Evolutionary conservation across 192 early-diverging fungal species (phyloP), one percentile per base, ranked within the genome.

Genomic region (Cladochytrium replicatum): DNA sequence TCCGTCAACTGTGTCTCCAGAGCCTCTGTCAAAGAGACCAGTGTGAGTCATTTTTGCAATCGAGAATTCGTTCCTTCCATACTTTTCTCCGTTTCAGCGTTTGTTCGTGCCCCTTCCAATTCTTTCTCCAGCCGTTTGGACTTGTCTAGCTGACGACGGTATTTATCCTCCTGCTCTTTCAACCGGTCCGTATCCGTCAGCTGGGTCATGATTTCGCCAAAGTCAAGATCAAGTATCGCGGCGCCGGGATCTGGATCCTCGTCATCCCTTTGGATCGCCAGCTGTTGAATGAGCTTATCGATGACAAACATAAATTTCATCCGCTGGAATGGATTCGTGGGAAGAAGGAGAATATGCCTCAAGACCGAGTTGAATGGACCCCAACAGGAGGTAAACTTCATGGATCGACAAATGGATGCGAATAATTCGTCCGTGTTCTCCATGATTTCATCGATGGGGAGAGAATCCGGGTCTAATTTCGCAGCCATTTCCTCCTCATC

Each of bases 241-340:
- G 63, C 61, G 21, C 48, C 46, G 6, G 72, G 72, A 50, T 74
- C 72, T 2, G 58, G 52, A 30, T 74, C 63, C 52, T 73, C 72
- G 5, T 42, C 57, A 38, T 58, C 54, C 27, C 51, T 40, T 49
- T 74, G 72, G 8, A 74, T 32, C 11, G 53, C 53, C 4, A 74
- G 44, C 50, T 72, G 72, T 38, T 69, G 64, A 2, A 74, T 54
- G n/a, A 71, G 34, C 41, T 74, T 74, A 31, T 71, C 68, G 32
- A 74, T 69, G 6, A 74, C 60, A 23, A 64, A 55, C 66, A 71
- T 63, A 41, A 47, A 69, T 26, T 74, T 74, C 61, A 67, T 59
- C 63, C 64, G 55, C 22, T 67, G 58, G 43, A 71, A 68, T n/a
- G 61, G 65, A 32, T 71, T 64, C 6, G 53, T 26, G 1, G 71